Evolutionary conservation across 495 filamentous ascomycete species (phyloP), one percentile per base, ranked within the genome.

Genomic region (Letharia lupina): DNA sequence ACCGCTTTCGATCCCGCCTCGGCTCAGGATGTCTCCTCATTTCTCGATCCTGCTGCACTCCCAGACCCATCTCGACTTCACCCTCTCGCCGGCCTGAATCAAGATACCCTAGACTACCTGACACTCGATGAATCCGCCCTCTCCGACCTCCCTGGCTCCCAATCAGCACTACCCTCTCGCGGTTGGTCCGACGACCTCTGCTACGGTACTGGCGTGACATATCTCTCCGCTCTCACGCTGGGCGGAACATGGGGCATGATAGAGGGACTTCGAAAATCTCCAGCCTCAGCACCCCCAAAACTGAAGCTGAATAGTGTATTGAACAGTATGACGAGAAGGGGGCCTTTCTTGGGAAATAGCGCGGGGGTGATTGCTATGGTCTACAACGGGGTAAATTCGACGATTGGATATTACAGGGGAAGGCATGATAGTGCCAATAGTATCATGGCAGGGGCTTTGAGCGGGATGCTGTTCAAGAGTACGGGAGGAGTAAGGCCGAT

Each of bases 161-260:
- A 88, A 65, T 91, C 92, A 18, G 87, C 90, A 45, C 84, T 98
- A 44, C 95, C 95, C 7, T 96, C 92, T 39, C 88, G 95, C 74
- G 94, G 94, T 70, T 98, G 95, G 87, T 94, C 90, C 61, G 94
- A 98, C 74, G 94, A 98, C 76, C 86, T 98, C 60, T 98, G 94
- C 78, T 98, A 98, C 74, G 95, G 95, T 71, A 92, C 93, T 35
- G 94, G 94, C 64, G 87, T 93, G 45, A 96, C 91, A 69, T 98
- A 98, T 76, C 83, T 98, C 61, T 80, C 87, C 15, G 94, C 87
- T 1, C 80, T 98, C 68, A 83, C 90, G n/a, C 62, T 95, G 50
- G 94, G 94, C 71, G 94, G 94, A 64, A 85, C 84, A 61, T 98
- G 93, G 92, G 94, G 94, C 54, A 75, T 98, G 65, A 85, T 87